phyloP scores from a whole-genome alignment of 257 asterid species.

The Misopates orontium region DNA sequence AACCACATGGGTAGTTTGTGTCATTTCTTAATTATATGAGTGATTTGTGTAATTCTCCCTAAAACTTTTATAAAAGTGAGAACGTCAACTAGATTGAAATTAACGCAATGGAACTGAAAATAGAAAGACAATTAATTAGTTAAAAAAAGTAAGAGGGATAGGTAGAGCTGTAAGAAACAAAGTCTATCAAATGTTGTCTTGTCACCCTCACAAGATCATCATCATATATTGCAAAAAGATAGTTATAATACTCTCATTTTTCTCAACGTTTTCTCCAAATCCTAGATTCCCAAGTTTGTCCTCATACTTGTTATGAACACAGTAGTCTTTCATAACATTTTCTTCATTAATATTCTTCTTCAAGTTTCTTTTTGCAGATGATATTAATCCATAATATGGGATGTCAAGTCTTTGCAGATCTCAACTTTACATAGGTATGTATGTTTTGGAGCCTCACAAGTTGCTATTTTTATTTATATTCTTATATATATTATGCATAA shows the following conservation, averaged over 20 bases:
- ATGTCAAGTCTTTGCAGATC: too few relatives aligned
- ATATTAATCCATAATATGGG: conserved; percentile 7
- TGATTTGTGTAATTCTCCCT: too few relatives aligned
- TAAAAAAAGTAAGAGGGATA: background rate
- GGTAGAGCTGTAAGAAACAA: conserved; percentile 13
- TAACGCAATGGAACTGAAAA: background rate
- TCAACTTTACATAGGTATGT: conserved; percentile 7
- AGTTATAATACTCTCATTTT: too few relatives aligned
- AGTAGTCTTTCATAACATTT: too few relatives aligned
- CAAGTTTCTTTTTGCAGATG: too few relatives aligned
- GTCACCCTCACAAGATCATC: background rate
- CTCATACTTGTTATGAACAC: too few relatives aligned
- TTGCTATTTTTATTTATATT: conserved; percentile 10
- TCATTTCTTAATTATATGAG: too few relatives aligned
- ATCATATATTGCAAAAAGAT: too few relatives aligned
- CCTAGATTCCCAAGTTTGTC: too few relatives aligned
- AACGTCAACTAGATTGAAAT: background rate
- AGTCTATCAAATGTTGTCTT: conserved; percentile 21
- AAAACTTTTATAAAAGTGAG: too few relatives aligned
- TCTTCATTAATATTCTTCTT: too few relatives aligned
- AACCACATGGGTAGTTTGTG: too few relatives aligned
- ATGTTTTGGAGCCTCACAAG: conserved; percentile 25
- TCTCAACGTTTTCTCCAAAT: conserved; percentile 19
- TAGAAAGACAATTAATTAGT: background rate
- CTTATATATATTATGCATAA: conserved; percentile 16